Evolutionary conservation across 1,139 yeast genomes (phyloP), one percentile per base, ranked within the genome.

Genomic region (Saccharomyces hybrid): DNA sequence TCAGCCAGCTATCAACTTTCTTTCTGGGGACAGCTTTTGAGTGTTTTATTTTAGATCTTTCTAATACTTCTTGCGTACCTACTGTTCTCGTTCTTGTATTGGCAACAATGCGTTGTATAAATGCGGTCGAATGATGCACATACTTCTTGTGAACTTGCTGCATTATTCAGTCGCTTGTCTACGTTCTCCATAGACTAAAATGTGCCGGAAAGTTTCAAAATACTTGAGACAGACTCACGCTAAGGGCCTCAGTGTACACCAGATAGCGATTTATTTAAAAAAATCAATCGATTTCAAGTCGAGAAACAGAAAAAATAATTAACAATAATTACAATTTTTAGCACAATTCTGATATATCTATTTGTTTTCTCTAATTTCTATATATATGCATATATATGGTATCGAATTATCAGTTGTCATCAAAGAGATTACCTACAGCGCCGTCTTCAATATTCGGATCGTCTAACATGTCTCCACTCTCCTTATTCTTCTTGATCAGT

Each of bases 361-460:
- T 27, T 44, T 25, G 19, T 3, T 26, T 28, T 31, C 25, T 47
- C 32, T 26, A 26, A 16, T 28, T 4, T 31, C 38, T 19, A 47
- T 23, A 47, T 9, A 19, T 19, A 3, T 19, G 23, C 23, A 19
- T 19, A 19, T 19, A 19, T 19, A 19, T 3, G 23, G 23, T 44
- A 23, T 23, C 38, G 4, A 28, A 16, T 47, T 41, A 16, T 32
- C 28, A 14, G 26, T 27, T 49, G 23, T 27, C 46, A 16, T 78
- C 84, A 66, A 82, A 82, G 46, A 82, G 66, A 60, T 75, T 79
- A 50, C 80, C 79, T 56, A 83, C 71, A 2, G 86, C 85, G n/a
- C 81, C 82, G 62, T 82, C 83, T 61, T 83, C 88, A 2, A 82
- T 76, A 59, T 77, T 78, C 13, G 88, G 87, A 66, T 83, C 88